A percentile compares a stretch with the other conserved stretches of the same genome.
Evolutionary conservation across 1,284 basidiomycete genomes (phyloP).

Genomic region (Tausonia pullulans): DNA sequence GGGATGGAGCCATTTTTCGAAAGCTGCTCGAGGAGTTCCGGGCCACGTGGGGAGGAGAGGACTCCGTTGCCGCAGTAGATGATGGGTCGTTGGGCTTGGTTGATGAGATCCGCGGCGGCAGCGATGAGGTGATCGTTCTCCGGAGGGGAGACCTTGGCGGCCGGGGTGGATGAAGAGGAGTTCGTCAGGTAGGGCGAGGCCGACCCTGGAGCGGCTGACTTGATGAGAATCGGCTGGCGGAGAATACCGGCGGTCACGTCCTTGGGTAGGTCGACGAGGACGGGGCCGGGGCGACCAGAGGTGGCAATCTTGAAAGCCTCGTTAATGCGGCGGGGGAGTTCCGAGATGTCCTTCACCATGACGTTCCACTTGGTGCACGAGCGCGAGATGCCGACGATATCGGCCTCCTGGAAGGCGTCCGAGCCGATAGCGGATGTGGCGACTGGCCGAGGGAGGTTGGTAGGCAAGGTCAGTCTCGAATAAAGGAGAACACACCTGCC

Average conservation of each 20-base stretch:
- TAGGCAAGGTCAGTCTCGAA: not conserved
- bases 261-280: constrained; percentile 94
- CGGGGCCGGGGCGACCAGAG: constrained; percentile 89
- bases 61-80: constrained; percentile 93
- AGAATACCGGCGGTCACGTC: constrained; percentile 92
- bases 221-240: constrained; percentile 73
- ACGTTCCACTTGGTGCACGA: constrained; percentile 99
- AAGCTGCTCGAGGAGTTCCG: constrained; percentile 69
- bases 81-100: constrained; percentile 78
- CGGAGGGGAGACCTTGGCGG: constrained; percentile 39
- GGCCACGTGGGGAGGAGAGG: constrained; percentile 72
- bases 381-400: constrained; percentile 89
- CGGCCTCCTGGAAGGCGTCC: constrained; percentile 97
- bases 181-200: constrained; percentile 55
- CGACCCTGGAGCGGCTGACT: constrained; percentile 72
- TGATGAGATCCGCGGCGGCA: constrained; percentile 81
- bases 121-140: constrained; percentile 49
- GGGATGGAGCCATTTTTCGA: constrained; percentile 83
- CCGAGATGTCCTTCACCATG: constrained; percentile 95
- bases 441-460: constrained; percentile 38
- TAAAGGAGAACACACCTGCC: not conserved
- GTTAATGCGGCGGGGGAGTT: constrained; percentile 90
- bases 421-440: constrained; percentile 96
- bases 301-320: constrained; percentile 99
- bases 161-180: constrained; percentile 35